These are phyloP conservation scores for Penicillium parvum DNA, from an alignment of 495 filamentous ascomycete species.

Conservation along the genomic window DNA sequence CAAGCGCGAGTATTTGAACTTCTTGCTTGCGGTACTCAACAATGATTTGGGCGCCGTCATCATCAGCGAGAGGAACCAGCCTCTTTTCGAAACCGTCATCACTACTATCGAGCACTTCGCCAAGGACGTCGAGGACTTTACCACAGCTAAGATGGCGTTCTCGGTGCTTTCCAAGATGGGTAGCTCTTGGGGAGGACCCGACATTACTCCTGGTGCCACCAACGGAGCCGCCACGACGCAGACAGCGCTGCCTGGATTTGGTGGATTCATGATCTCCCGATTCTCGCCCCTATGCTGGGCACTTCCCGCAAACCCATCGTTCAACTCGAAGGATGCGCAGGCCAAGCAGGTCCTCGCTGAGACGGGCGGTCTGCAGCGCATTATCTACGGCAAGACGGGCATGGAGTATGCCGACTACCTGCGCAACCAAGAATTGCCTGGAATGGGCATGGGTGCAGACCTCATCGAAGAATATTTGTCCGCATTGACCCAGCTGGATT, in stretches of 20 bases:
- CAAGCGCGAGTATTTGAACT: constrained; percentile 86
- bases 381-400: constrained; percentile 82
- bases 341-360: constrained; percentile 79
- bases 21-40: constrained; percentile 79
- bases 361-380: constrained; percentile 77
- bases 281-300: constrained; percentile 88
- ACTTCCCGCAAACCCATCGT: constrained; percentile 66
- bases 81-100: constrained; percentile 79
- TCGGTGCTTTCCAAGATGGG: constrained; percentile 74
- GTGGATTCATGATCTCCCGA: constrained; percentile 78
- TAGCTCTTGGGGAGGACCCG: constrained; percentile 78
- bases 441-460: constrained; percentile 50
- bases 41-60: constrained; percentile 87
- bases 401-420: constrained; percentile 54
- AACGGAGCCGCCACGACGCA: constrained; percentile 37
- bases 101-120: constrained; percentile 78
- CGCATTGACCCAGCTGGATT: constrained; percentile 46
- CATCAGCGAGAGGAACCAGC: constrained; percentile 81
- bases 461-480: constrained; percentile 53
- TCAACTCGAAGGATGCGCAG: constrained; percentile 81
- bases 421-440: constrained; percentile 46
- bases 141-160: constrained; percentile 81
- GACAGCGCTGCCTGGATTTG: constrained; percentile 78
- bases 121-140: constrained; percentile 67
- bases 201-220: constrained; percentile 55